Base-by-base conservation (phyloP, 305 asterid species). In the Fraxinus angustifolia region DNA sequence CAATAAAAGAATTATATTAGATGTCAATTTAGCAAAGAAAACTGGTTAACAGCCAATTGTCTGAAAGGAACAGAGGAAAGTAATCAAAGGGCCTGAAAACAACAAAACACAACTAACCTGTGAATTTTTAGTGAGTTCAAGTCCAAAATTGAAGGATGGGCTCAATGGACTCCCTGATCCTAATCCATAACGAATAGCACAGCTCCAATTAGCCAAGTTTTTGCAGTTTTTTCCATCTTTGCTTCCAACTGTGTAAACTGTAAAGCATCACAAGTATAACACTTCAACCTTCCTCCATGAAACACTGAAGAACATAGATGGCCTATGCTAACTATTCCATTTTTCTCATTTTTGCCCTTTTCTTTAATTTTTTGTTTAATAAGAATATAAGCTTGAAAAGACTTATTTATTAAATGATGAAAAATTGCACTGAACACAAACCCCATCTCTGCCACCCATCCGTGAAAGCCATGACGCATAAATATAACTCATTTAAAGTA, bases 151-250 rank as follows among this genome's bases (percentile, higher is more conserved):
- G 91, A 94, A 94, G 78, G 97, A 93, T 7, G 97, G 98, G 84
- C 95, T 93, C 91, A 93, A 85, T 53, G 97, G 95, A 84, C 97
- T 93, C 82, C 94, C 95, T 35, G 95, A 92, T 85, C 98, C 97
- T 72, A 92, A 83, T 68, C 97, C 97, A 76, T 93, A 93, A 81
- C 97, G 96, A 56, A 93, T 80, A 68, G 98, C 95, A 87, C 95
- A 94, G 89, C 97, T 94, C 97, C 96, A 94, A 85, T 93, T 93
- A n/a, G 87, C 91, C 80, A 93, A 87, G 91, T 93, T 89, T 81
- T 90, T 91, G 87, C 88, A 93, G 82, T 82, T 90, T 28, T 88
- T 84, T 31, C 74, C 87, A 73, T 84, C 93, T 88, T 89, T 90
- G 91, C 88, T 88, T 84, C 91, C 96, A 87, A 89, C 98, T 94